A percentile compares a stretch with the other conserved stretches of the same genome.
These are phyloP conservation scores for Erythrophleum fordii DNA, from an alignment of 306 rosid species.

Conservation along the genomic window DNA sequence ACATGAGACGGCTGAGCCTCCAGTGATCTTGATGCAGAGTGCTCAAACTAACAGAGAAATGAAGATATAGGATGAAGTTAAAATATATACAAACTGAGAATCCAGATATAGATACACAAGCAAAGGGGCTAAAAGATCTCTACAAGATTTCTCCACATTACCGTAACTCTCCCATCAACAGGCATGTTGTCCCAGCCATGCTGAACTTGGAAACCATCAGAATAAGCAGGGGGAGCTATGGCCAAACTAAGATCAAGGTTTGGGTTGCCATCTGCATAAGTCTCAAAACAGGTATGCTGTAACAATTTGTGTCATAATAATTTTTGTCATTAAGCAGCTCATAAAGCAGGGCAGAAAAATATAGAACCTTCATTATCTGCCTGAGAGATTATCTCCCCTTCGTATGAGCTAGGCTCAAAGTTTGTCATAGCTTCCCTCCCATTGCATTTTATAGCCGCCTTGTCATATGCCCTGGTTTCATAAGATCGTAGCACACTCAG, in stretches of 20 bases:
- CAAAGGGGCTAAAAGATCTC: neutral
- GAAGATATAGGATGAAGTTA: constrained; percentile 6
- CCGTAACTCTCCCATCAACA: constrained; percentile 56
- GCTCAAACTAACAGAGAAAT: constrained; percentile 52
- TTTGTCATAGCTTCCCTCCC: constrained; percentile 93
- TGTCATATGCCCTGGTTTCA: constrained; percentile 83
- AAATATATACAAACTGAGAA: constrained; percentile 2
- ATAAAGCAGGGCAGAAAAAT: neutral
- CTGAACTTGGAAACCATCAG: constrained; percentile 52
- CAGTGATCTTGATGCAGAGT: constrained; percentile 55
- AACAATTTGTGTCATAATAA: neutral
- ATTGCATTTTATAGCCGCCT: constrained; percentile 86
- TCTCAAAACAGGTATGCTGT: neutral
- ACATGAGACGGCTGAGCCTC: constrained; percentile 52
- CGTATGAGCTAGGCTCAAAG: constrained; percentile 72
- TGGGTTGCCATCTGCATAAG: constrained; percentile 55
- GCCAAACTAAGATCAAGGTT: constrained; percentile 87
- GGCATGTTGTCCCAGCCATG: constrained; percentile 52
- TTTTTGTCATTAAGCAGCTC: neutral
- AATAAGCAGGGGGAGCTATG: constrained; percentile 64
- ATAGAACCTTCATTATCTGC: constrained; percentile 57
- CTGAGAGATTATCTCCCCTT: constrained; percentile 60
- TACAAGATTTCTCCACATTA: constrained; percentile 41
- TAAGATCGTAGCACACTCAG: constrained; percentile 23
- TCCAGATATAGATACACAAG: constrained; percentile 2